Evolutionary conservation across 1,139 yeast genomes (phyloP), one percentile per base, ranked within the genome.

Genomic region (Arxiozyma slooffiae): DNA sequence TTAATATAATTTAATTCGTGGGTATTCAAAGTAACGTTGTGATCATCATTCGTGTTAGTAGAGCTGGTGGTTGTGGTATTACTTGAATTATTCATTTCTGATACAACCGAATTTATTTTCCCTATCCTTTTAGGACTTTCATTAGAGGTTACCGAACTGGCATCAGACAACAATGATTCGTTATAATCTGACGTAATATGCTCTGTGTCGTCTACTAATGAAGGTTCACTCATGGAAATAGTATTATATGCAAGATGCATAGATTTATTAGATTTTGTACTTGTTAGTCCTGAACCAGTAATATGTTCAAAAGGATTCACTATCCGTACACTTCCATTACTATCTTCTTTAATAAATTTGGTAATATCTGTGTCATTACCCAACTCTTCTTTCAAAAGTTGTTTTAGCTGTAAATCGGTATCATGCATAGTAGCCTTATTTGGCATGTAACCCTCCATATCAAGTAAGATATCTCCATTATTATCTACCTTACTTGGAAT

Each of bases 381-480:
- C 57, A 82, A 72, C 59, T 82, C 89, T 57, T 87, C 92, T 39
- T 80, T 73, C 50, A 90, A 73, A 46, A 90, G 73, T 58, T 82
- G 81, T 58, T 82, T 81, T 55, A 92, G 79, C 47, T 85, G 73
- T 52, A 81, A 82, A 59, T 82, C 88, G 0, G 88, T 78, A 57
- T 78, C 80, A 48, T 81, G 81, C 45, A 81, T 77, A 62, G 84
- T 87, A 57, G 81, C 79, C 38, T 85, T 82, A 58, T 84, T 87
- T 37, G 96, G 86, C 68, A 90, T 92, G 70, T 94, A 94, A 24
- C 99, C 99, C 60, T 89, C 95, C 83, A 92, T 87, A 69, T 94
- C 99, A 47, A 94, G 72, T 46, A 90, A 79, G 62, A 94, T 76
- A 63, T 90, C 96, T 14, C 98, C 98, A 61, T 88, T 87, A 57